phyloP scores from a whole-genome alignment of 2,329 filamentous ascomycete species.

The Xylaria sp. region DNA sequence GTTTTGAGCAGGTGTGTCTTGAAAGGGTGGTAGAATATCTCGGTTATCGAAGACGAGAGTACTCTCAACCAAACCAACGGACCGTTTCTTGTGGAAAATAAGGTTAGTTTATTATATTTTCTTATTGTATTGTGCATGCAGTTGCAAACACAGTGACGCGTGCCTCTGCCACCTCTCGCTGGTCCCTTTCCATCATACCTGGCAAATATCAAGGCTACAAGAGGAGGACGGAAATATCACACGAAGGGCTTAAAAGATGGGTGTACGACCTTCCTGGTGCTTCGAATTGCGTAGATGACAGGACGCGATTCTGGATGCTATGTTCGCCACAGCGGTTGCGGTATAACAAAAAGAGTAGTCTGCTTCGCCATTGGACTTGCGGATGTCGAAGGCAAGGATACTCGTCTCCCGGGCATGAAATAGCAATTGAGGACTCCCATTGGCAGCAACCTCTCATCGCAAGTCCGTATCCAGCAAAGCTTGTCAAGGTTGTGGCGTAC shows the following conservation, averaged over 20 bases:
- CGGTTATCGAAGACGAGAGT: neutral
- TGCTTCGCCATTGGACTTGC: neutral
- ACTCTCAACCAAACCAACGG: neutral
- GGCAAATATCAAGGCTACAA: neutral
- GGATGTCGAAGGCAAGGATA: neutral
- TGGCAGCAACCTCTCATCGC: neutral
- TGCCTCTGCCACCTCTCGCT: too few species aligned
- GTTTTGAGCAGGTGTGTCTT: constrained; percentile 5
- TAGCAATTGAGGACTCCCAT: neutral
- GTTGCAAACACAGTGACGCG: neutral
- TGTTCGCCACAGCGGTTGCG: neutral
- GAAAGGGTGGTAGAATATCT: neutral
- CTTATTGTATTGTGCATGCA: neutral
- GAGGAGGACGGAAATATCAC: neutral
- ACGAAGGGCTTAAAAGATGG: neutral
- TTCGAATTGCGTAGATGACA: neutral
- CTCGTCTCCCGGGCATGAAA: neutral
- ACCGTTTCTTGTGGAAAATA: neutral
- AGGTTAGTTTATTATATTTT: constrained; percentile 22
- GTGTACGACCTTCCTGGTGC: neutral
- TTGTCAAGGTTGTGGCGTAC: neutral
- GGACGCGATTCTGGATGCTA: neutral
- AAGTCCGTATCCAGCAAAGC: neutral
- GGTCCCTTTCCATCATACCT: neutral
- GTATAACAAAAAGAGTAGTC: neutral